Evolutionary conservation across 208 protist genomes (phyloP), one percentile per base, ranked within the genome.

Genomic region (Trypanosomatidae sp.): DNA sequence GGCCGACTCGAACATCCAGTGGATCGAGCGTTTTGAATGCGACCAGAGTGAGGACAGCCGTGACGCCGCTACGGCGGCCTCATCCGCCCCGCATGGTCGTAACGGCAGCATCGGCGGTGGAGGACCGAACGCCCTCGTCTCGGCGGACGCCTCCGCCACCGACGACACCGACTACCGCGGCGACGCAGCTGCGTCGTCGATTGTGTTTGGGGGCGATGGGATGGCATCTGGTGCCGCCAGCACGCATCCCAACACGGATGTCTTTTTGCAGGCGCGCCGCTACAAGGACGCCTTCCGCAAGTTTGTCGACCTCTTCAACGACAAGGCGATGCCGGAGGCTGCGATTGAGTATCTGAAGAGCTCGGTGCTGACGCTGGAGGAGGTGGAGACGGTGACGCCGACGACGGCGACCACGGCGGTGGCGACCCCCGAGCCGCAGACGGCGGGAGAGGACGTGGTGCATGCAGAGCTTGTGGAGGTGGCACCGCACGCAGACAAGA

Each of bases 1-100:
- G 6, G 71, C 86, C 59, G 88, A 92, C 60, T 91, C 91, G 3
- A 91, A 92, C 69, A 84, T 89, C 41, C 91, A 94, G 79, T 96
- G 91, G 89, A 92, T 96, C 25, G 89, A 93, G 66, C 87, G 91
- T 36, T 96, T 96, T 82, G 89, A 93, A 55, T 86, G 62, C 50
- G 82, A 87, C 43, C 68, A 79, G 30, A 49, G 58, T 10, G 73
- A 76, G 39, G 73, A n/a, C n/a, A n/a, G n/a, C n/a, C n/a, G n/a
- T n/a, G n/a, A n/a, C n/a, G n/a, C n/a, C n/a, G n/a, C n/a, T n/a
- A n/a, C n/a, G n/a, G n/a, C n/a, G n/a, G n/a, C n/a, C n/a, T n/a
- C n/a, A n/a, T n/a, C n/a, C n/a, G n/a, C n/a, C n/a, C n/a, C n/a
- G n/a, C n/a, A 78, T 4, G 10, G 66, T 44, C 59, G 41, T 49